Evolutionary conservation across 148 eudicot genomes (phyloP), one percentile per base, ranked within the genome.

Genomic region (Talinum fruticosum): DNA sequence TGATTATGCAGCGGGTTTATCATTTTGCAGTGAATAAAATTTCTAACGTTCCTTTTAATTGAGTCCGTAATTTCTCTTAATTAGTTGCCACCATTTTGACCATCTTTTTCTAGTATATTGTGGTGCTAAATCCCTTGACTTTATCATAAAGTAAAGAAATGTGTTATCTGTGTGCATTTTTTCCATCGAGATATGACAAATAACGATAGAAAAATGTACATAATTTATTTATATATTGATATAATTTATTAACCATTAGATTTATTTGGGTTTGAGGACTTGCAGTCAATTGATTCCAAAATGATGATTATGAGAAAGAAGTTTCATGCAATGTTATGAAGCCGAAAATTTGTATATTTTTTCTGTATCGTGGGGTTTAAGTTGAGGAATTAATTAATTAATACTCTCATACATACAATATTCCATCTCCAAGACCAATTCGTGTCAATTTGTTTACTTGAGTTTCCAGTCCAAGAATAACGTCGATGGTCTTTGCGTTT

Each of bases 41-140:
- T 13, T 10, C 19, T 49, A 49, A 0, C 54, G 1, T 12, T 12
- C 0, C 16, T 13, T 49, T 49, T 49, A 4, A 3, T 15, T 14
- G 16, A 15, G 57, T 18, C 21, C 57, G 19, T 51, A 15, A 51
- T 59, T 59, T 8, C 18, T 13, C 64, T 59, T 6, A 59, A n/a
- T 59, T 59, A 59, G 29, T 59, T 59, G 64, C 64, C 64, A 59
- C 64, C 64, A n/a, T 59, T 41, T 59, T 59, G 64, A 59, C 64
- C 29, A 5, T 4, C 57, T 2, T 49, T 51, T 15, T 51, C n/a
- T 51, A 18, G 57, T 51, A 51, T 14, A 14, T 51, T 51, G 57
- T 51, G 16, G 16, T 16, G 57, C 57, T 51, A 18, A 51, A 15
- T 23, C 54, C 4, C 57, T 51, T 51, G 57, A 51, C 57, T 1